phyloP scores from a whole-genome alignment of 176 grass and related monocot species.

The Ananas comosus region DNA sequence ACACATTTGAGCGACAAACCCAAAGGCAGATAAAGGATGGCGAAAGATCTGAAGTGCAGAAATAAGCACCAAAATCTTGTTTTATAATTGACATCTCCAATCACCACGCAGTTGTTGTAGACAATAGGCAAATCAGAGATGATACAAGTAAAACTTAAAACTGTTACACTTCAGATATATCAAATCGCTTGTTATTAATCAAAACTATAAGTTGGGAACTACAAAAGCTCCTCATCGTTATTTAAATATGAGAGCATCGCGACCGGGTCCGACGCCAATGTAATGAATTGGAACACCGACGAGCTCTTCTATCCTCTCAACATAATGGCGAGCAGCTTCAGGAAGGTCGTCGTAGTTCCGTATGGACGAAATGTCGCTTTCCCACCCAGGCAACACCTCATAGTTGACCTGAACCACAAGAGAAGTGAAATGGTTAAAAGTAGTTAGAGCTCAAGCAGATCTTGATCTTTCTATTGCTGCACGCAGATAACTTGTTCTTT shows the following conservation, averaged over 20 bases:
- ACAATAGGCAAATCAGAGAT: too few species aligned
- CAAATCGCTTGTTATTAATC: too few species aligned
- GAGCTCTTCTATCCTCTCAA: slow-evolving; percentile 85
- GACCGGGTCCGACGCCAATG: slow-evolving; percentile 77
- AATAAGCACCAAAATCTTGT: too few species aligned
- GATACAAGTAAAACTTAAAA: too few species aligned
- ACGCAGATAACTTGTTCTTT: too few species aligned
- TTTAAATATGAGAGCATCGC: slow-evolving; percentile 89
- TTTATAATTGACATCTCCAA: too few species aligned
- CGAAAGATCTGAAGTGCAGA: too few species aligned
- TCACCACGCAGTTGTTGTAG: too few species aligned
- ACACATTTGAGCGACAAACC: too few species aligned
- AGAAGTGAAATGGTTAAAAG: neutral
- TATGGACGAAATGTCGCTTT: slow-evolving; percentile 62
- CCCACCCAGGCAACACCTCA: slow-evolving; percentile 72
- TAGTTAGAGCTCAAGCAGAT: neutral
- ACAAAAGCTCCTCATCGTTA: slow-evolving; percentile 11
- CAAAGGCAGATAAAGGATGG: too few species aligned
- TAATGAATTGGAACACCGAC: slow-evolving; percentile 78
- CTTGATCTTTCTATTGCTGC: neutral
- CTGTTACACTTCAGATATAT: too few species aligned
- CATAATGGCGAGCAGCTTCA: slow-evolving; percentile 47
- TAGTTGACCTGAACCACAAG: slow-evolving; percentile 62
- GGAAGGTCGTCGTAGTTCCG: slow-evolving; percentile 65
- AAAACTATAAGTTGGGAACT: too few species aligned